phyloP scores from a whole-genome alignment of 169 alveolate genomes.

The Besnoitia besnoiti region DNA sequence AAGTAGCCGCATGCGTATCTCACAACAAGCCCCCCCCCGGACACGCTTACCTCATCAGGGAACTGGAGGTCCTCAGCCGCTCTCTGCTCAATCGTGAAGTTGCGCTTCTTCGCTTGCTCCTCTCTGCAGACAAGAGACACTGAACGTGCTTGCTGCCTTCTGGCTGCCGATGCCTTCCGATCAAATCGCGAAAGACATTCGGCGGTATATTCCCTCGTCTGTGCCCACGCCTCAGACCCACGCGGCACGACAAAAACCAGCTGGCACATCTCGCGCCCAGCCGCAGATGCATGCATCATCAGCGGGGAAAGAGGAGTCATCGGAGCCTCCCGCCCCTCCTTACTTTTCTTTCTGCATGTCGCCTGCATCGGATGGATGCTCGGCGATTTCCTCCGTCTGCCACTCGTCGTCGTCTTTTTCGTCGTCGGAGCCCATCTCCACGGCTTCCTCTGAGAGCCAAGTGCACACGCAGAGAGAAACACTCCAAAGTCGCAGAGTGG shows the following conservation, averaged over 20 bases:
- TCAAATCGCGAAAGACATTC: too few species aligned
- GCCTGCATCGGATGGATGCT: not conserved
- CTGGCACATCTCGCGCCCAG: too few species aligned
- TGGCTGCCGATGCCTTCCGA: too few species aligned
- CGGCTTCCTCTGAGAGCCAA: not conserved
- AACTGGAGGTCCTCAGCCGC: conserved; percentile 67
- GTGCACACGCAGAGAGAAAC: not conserved
- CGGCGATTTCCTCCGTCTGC: not conserved
- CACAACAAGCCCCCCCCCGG: not conserved
- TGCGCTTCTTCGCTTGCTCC: conserved; percentile 8
- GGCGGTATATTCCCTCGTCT: too few species aligned
- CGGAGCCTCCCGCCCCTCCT: too few species aligned
- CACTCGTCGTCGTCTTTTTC: conserved; percentile 28
- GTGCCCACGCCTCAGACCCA: too few species aligned
- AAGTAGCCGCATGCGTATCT: too few species aligned
- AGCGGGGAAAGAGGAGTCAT: too few species aligned
- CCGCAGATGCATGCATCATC: too few species aligned
- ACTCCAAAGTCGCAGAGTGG: too few species aligned
- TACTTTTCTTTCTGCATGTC: conserved; percentile 7
- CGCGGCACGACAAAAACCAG: too few species aligned
- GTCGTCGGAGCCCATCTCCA: not conserved
- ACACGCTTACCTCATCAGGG: conserved; percentile 68
- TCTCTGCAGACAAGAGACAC: not conserved
- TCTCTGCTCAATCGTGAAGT: conserved; percentile 56
- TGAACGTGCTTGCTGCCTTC: too few species aligned